These are phyloP conservation scores for Lachnellula suecica DNA, from an alignment of 2,329 filamentous ascomycete genomes.

Conservation along the genomic window DNA sequence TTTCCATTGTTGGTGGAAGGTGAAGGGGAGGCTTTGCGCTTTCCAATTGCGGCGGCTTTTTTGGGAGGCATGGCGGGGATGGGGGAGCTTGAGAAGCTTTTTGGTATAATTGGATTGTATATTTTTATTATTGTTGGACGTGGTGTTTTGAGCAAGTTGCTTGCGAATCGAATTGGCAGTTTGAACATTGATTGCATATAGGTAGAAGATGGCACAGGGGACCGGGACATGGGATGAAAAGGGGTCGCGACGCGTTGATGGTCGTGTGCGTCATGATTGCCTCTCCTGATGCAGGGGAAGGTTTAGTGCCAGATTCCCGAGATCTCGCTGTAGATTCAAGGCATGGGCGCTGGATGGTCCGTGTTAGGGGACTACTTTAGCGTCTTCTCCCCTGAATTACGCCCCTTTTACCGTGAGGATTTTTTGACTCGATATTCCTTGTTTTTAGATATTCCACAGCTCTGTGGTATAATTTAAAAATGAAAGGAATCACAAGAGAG, in stretches of 20 bases:
- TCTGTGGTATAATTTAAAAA: too few relatives aligned
- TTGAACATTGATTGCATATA: background rate
- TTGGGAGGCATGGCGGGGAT: slow-evolving; percentile 21
- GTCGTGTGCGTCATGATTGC: background rate
- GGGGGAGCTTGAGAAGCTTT: slow-evolving; percentile 5
- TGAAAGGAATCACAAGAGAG: too few relatives aligned
- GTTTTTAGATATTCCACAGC: too few relatives aligned
- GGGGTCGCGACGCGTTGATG: background rate
- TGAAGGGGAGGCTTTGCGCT: slow-evolving; percentile 26
- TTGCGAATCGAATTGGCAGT: background rate
- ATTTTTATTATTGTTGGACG: background rate
- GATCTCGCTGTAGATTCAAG: background rate
- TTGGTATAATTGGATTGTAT: background rate
- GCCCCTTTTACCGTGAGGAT: too few relatives aligned
- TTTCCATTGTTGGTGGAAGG: slow-evolving; percentile 5
- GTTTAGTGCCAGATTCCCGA: background rate
- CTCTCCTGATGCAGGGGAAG: background rate
- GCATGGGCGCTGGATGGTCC: background rate
- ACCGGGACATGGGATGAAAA: too few relatives aligned
- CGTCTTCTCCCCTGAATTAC: too few relatives aligned
- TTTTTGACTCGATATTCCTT: too few relatives aligned
- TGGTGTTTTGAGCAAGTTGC: background rate
- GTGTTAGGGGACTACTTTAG: background rate
- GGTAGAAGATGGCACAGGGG: background rate
- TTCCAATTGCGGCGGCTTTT: slow-evolving; percentile 18